phyloP scores from a whole-genome alignment of 139 green algal species.

The Gonium pectorale region DNA sequence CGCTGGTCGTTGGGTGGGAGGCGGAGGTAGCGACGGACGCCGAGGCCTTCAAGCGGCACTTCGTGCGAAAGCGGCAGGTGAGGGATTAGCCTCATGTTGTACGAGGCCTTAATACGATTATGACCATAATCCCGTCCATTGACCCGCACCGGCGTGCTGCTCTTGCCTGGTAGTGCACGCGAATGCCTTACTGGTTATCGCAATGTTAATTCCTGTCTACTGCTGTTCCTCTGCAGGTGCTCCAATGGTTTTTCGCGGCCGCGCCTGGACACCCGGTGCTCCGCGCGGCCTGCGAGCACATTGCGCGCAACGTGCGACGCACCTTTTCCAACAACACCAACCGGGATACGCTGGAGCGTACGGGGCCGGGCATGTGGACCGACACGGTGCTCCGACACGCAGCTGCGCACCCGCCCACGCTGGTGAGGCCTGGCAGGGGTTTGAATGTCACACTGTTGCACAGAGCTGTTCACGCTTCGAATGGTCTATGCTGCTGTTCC shows the following conservation, averaged over 20 bases:
- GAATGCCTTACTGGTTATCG: no score
- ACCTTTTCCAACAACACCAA: slow-evolving; percentile 76
- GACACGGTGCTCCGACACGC: slow-evolving; percentile 83
- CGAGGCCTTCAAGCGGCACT: slow-evolving; percentile 60
- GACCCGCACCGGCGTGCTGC: no score
- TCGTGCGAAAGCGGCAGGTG: slow-evolving; percentile 66
- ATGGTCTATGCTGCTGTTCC: background rate
- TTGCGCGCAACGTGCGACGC: slow-evolving; percentile 61
- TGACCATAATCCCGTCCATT: no score
- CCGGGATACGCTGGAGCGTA: slow-evolving; percentile 85
- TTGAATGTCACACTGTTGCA: background rate
- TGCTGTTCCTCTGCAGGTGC: slow-evolving; percentile 64
- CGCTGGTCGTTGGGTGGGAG: slow-evolving; percentile 91
- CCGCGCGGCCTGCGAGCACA: slow-evolving; percentile 78
- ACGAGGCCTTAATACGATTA: no score
- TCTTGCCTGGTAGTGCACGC: no score
- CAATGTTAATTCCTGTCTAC: no score
- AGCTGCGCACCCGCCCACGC: slow-evolving; percentile 16
- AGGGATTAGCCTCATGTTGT: no score
- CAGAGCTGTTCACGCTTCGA: background rate
- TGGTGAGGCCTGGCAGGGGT: slow-evolving; percentile 18
- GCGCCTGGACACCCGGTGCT: slow-evolving; percentile 88
- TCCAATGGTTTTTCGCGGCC: slow-evolving; percentile 89
- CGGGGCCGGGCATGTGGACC: slow-evolving; percentile 86
- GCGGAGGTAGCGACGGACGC: slow-evolving; percentile 69